Conservation (phyloP, 345 rosid species). For the Moricandia arvensis region DNA sequence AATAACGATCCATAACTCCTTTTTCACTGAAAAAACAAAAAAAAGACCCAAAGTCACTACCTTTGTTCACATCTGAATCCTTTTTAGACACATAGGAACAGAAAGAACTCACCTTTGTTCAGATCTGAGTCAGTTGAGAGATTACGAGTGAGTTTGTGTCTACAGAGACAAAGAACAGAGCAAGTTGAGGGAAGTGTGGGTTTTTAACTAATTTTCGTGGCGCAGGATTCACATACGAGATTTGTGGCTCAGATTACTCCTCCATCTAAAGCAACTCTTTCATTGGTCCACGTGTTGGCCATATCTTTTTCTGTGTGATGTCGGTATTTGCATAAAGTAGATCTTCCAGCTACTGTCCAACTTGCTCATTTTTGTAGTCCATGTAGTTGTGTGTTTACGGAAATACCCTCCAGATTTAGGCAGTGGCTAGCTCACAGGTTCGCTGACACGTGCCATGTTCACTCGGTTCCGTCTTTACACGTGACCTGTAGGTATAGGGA, state of each 20-base stretch:
- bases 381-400: background rate
- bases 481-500: conserved; percentile 14
- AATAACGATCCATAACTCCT: conserved; percentile 36
- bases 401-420: conserved; percentile 16
- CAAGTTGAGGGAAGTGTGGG: conserved; percentile 29
- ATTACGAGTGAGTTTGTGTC: background rate
- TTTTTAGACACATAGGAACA: background rate
- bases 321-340: conserved; percentile 13
- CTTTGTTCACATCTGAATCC: background rate
- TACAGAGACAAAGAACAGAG: background rate
- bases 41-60: background rate
- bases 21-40: background rate
- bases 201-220: conserved; percentile 26
- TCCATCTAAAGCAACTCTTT: conserved; percentile 36
- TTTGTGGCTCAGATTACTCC: conserved; percentile 31
- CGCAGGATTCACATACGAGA: conserved; percentile 18
- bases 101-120: conserved; percentile 17
- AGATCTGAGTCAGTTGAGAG: conserved; percentile 5
- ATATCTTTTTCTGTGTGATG: conserved; percentile 31
- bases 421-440: background rate
- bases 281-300: conserved; percentile 35
- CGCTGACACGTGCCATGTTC: conserved; percentile 21
- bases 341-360: conserved; percentile 15
- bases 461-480: background rate
- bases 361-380: conserved; percentile 8